Evolutionary conservation across 768 basidiomycete genomes (phyloP).

Genomic region (Naganishia randhawae): DNA sequence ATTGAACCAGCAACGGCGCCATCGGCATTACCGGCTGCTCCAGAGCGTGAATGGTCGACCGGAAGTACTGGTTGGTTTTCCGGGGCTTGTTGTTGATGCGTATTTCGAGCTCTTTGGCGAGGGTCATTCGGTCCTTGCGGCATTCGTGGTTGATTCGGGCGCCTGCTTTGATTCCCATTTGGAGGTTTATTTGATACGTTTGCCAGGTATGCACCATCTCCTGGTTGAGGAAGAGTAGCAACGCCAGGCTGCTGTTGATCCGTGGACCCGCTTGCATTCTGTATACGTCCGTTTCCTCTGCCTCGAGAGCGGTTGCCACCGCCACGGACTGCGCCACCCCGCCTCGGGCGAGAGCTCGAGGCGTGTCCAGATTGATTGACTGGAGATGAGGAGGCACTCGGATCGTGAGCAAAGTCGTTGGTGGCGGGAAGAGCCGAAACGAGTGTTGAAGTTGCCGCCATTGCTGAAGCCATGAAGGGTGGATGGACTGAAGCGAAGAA

Average conservation of each 20-base stretch:
- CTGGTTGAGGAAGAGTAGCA: slow-evolving; percentile 1
- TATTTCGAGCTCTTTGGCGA: neutral
- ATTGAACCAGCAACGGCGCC: slow-evolving; percentile 1
- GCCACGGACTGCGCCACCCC: neutral
- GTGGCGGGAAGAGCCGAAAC: neutral
- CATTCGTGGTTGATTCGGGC: neutral
- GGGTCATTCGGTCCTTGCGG: neutral
- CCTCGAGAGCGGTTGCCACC: slow-evolving; percentile 2
- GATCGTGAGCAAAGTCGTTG: neutral
- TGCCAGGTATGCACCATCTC: slow-evolving; percentile 11
- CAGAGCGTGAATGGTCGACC: neutral
- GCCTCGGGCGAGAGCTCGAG: neutral
- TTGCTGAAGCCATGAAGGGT: neutral
- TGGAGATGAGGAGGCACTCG: neutral
- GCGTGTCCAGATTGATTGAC: neutral
- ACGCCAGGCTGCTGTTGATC: neutral
- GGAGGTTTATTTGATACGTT: neutral
- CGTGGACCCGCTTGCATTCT: neutral
- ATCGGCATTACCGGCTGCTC: neutral
- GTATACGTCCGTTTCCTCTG: slow-evolving; percentile 1
- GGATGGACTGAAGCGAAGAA: neutral
- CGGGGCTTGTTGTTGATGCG: too few relatives aligned
- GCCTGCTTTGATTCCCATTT: neutral
- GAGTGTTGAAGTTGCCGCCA: slow-evolving; percentile 1
- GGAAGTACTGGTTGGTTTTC: neutral